phyloP scores from a whole-genome alignment of 2,329 filamentous ascomycete genomes.

The Zymoseptoria passerinii region DNA sequence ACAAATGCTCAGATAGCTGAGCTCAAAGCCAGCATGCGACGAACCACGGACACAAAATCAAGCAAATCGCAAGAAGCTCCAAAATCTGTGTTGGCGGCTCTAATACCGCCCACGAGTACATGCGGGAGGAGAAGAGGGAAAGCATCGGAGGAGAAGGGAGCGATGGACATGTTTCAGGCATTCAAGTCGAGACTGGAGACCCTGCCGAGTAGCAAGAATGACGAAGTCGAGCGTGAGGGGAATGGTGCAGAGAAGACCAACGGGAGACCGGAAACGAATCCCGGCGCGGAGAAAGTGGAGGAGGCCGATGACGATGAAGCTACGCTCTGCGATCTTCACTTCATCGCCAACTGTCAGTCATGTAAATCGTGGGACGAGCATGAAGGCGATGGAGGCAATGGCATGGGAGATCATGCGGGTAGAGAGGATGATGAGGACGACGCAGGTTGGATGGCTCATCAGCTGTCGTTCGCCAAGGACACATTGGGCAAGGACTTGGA shows the following conservation, averaged over 20 bases:
- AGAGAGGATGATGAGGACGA: slow-evolving; percentile 43
- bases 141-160: slow-evolving; percentile 44
- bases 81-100: slow-evolving; percentile 60
- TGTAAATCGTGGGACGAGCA: slow-evolving; percentile 76
- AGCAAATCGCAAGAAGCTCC: slow-evolving; percentile 46
- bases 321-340: slow-evolving; percentile 82
- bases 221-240: slow-evolving; percentile 1
- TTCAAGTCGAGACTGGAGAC: slow-evolving; percentile 70
- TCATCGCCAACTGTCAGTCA: slow-evolving; percentile 90
- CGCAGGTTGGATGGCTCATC: slow-evolving; percentile 77
- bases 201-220: slow-evolving; percentile 11
- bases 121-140: slow-evolving; percentile 60
- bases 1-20: slow-evolving; percentile 75
- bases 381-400: slow-evolving; percentile 45
- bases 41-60: slow-evolving; percentile 38
- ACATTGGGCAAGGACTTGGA: slow-evolving; percentile 81
- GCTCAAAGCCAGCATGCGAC: slow-evolving; percentile 72
- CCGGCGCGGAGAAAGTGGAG: slow-evolving; percentile 16
- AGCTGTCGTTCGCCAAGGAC: slow-evolving; percentile 79
- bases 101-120: slow-evolving; percentile 65
- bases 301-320: slow-evolving; percentile 57
- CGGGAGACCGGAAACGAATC: neutral
- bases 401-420: slow-evolving; percentile 50
- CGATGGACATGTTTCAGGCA: slow-evolving; percentile 63
- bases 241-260: slow-evolving; percentile 1